Base-by-base conservation (phyloP, 345 rosid species). In the Corchorus capsularis region DNA sequence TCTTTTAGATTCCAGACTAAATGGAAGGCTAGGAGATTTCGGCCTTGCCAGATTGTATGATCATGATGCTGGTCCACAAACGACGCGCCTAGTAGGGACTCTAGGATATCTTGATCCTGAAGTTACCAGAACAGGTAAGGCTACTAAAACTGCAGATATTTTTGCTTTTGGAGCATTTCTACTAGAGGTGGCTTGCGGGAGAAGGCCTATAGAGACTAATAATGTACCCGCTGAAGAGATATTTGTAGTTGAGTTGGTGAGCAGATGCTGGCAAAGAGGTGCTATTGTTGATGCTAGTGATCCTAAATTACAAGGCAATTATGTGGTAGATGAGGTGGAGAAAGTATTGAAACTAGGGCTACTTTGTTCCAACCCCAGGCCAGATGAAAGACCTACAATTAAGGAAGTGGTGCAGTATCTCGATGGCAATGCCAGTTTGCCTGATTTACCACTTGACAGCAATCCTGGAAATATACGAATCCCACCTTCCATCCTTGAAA, bases 21-120 rank as follows among this genome's bases (percentile, higher is more conserved):
- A 79, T 45, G 83, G 79, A 20, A 41, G 77, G 9, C 34, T 83
- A 2, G 85, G 81, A 6, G 81, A 83, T 62, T 83, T 83, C 32
- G 83, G 86, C n/a, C 83, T 83, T 13, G 83, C 83, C 13, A 77
- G 70, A 45, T 20, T 74, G 41, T 46, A 83, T 59, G 79, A 83
- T 16, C 85, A 9, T 20, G 79, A 56, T 15, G 9, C 43, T 4
- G 70, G 27, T 20, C 77, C 61, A 2, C 41, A 65, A 14, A 78
- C 81, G 12, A 78, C 84, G 1, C 47, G 43, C 1, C 72, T 78
- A 2, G 81, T 82, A 2, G 84, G 84, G 17, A 82, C 84, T 3
- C 15, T 72, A 46, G 91, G 89, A 3, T 86, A 88, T 63, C 69
- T 88, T 75, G 91, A 87, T 3, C 91, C 91, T 1, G 89, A 88